These are phyloP conservation scores for Spathaspora sp. DNA, from an alignment of 1,139 yeast genomes.

Conservation along the genomic window DNA sequence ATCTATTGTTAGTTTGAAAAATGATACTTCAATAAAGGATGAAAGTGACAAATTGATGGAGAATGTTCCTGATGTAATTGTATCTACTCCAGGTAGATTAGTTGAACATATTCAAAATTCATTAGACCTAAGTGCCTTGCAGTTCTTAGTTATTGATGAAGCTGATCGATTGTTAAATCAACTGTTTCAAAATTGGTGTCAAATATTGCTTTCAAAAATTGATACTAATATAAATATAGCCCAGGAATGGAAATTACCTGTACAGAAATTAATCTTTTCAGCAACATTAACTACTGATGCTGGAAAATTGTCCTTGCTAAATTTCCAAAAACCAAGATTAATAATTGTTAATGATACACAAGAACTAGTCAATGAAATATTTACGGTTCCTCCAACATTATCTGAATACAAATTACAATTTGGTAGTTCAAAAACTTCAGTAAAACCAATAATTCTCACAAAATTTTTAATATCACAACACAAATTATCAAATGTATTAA, in stretches of 20 bases:
- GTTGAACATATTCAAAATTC: conserved; percentile 72
- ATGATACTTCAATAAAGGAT: conserved; percentile 60
- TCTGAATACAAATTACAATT: conserved; percentile 50
- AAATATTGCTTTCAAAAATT: conserved; percentile 54
- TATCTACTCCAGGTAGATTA: conserved; percentile 90
- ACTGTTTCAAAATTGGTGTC: conserved; percentile 92
- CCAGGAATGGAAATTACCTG: conserved; percentile 27
- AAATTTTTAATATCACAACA: conserved; percentile 45
- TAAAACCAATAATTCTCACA: conserved; percentile 72
- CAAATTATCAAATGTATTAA: conserved; percentile 43
- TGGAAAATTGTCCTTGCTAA: conserved; percentile 72
- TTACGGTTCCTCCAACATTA: conserved; percentile 55
- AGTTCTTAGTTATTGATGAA: conserved; percentile 84
- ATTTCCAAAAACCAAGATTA: conserved; percentile 67
- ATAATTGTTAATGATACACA: conserved; percentile 65
- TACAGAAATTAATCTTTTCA: conserved; percentile 73
- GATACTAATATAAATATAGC: conserved; percentile 32
- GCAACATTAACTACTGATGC: conserved; percentile 96
- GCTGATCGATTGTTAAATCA: conserved; percentile 92
- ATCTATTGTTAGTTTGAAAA: conserved; percentile 56
- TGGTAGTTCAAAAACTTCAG: conserved; percentile 55
- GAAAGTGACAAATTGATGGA: conserved; percentile 54
- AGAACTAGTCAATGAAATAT: conserved; percentile 50
- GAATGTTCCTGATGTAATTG: conserved; percentile 70
- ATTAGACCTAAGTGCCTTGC: conserved; percentile 48